Conservation (phyloP, 78 protist genomes). For the Paratrimastix pyriformis region DNA sequence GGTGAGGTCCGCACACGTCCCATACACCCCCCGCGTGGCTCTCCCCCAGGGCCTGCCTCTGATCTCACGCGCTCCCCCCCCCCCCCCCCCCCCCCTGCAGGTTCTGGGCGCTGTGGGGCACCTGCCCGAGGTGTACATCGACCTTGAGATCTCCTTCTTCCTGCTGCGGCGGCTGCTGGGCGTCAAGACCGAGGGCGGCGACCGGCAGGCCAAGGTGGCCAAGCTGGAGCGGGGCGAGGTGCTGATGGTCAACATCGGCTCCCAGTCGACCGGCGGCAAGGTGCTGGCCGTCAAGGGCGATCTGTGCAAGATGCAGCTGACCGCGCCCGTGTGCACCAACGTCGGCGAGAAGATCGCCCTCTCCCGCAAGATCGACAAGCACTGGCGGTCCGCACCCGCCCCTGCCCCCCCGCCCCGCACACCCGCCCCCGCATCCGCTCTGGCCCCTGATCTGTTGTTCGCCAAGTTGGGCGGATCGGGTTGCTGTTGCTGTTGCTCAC, state of each 20-base stretch:
- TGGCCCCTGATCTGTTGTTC: too few relatives aligned
- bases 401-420: too few relatives aligned
- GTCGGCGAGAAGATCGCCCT: constrained; percentile 95
- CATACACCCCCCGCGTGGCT: too few relatives aligned
- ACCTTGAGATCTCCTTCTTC: constrained; percentile 73
- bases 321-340: constrained; percentile 88
- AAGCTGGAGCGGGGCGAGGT: constrained; percentile 73
- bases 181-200: constrained; percentile 78
- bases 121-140: constrained; percentile 81
- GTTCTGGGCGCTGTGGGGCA: constrained; percentile 84
- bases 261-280: constrained; percentile 88
- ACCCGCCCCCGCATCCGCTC: too few relatives aligned
- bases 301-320: constrained; percentile 80
- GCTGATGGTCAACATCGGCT: constrained; percentile 96
- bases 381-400: too few relatives aligned
- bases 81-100: background rate
- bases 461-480: too few relatives aligned
- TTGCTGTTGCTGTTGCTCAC: too few relatives aligned
- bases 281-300: constrained; percentile 74
- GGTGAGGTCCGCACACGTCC: too few relatives aligned
- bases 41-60: background rate
- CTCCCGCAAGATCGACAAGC: constrained; percentile 89
- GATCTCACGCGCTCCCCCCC: background rate
- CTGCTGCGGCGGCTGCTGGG: constrained; percentile 89
- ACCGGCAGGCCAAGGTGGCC: constrained; percentile 58